Evolutionary conservation across 345 rosid species (phyloP), one percentile per base, ranked within the genome.

Genomic region (Citrus sp.): DNA sequence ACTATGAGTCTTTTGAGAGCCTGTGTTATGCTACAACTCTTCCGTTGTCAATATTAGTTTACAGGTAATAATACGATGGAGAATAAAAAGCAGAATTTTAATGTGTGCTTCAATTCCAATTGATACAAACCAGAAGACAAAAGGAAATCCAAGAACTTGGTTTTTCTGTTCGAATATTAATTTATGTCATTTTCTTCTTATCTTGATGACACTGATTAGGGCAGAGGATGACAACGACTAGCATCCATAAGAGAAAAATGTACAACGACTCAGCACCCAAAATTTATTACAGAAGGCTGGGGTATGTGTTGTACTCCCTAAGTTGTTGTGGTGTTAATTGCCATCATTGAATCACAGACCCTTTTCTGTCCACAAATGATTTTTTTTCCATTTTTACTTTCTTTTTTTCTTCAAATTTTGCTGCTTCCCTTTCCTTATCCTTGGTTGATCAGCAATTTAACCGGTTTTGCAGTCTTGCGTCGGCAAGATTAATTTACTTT

Each of bases 281-380:
- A 73, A 74, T 35, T 74, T 74, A 4, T 67, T 46, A 46, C 51
- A 74, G 77, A 61, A 54, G 77, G 59, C 58, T 63, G 78, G 60
- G 42, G 60, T 49, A 37, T 46, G 18, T 46, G 70, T 49, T 28
- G 70, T 75, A 28, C 30, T 27, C 46, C 61, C 69, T 28, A 10
- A 19, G 16, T 28, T 21, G 28, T 56, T 30, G 28, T 35, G 60
- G 32, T 63, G 3, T 22, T 19, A 32, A 64, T 49, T 46, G 46
- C 30, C 70, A 32, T 75, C 34, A 63, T 34, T 22, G 51, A 59
- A 37, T 51, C n/a, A 24, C n/a, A 59, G 55, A 70, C 12, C 2
- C 49, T 40, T 24, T 35, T 34, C 76, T 61, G 76, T 6, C 67
- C 34, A 32, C 21, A 6, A 73, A 73, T 65, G 25, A 30, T 12